A percentile compares a stretch with the other conserved stretches of the same genome.
Conservation (phyloP, 2,329 filamentous ascomycete species). For the Lomentospora prolificans region DNA sequence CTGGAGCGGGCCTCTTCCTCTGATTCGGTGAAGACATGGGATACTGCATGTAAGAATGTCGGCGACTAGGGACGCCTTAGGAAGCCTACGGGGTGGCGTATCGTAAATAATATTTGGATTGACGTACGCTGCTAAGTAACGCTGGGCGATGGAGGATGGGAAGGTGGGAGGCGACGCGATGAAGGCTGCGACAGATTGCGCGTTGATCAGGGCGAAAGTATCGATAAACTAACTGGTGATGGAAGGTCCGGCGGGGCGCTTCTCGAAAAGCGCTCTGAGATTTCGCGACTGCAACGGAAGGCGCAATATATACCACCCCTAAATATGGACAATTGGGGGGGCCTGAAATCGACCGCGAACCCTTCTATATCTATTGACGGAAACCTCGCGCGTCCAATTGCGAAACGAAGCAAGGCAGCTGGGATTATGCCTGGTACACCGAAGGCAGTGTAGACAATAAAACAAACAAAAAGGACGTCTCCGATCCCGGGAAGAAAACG, state of each 20-base stretch:
- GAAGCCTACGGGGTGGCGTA: no score
- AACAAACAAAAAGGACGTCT: conserved; percentile 11
- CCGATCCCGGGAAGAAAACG: neutral
- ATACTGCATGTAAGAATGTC: conserved; percentile 5
- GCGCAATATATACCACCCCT: neutral
- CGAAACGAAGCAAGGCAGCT: neutral
- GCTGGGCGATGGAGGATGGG: no score
- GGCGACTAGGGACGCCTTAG: neutral
- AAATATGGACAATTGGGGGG: neutral
- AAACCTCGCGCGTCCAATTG: neutral
- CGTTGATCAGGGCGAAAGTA: no score
- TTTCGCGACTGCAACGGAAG: neutral
- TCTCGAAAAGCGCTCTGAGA: neutral
- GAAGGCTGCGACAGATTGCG: no score
- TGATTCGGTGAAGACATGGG: conserved; percentile 40
- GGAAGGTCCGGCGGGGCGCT: neutral
- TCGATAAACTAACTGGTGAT: no score
- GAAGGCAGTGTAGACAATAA: conserved; percentile 10
- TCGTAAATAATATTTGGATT: no score
- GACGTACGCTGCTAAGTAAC: no score
- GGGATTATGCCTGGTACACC: neutral
- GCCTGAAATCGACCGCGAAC: neutral
- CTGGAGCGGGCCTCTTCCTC: conserved; percentile 67
- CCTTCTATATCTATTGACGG: neutral
- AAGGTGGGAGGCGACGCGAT: no score